Conservation (phyloP, 371 early-diverging fungal species). For the Sporodiniella umbellata region DNA sequence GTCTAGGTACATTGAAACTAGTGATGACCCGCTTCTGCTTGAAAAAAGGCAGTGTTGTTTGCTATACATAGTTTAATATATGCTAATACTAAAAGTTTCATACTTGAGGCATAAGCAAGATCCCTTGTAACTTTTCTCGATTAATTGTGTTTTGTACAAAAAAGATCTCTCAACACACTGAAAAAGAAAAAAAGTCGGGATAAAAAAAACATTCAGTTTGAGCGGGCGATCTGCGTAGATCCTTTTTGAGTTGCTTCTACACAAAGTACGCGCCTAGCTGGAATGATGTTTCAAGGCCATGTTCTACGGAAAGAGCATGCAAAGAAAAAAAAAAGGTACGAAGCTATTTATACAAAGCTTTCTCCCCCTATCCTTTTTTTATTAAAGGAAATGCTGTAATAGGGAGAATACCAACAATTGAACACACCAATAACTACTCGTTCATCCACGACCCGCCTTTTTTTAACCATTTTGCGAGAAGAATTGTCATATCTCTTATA, state of each 20-base stretch:
- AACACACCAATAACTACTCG: conserved; percentile 18
- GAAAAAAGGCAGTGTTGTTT: conserved; percentile 18
- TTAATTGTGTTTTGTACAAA: background rate
- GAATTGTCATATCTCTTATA: conserved; percentile 40
- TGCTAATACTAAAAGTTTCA: background rate
- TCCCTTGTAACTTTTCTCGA: too few species aligned
- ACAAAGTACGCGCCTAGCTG: too few species aligned
- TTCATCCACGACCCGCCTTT: conserved; percentile 50
- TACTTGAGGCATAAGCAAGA: background rate
- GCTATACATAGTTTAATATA: conserved; percentile 3
- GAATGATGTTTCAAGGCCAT: too few species aligned
- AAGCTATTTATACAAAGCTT: background rate
- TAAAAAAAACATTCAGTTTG: background rate
- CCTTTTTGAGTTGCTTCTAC: background rate
- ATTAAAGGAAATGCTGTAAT: background rate
- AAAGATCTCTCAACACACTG: background rate
- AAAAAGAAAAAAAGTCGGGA: background rate
- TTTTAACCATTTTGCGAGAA: conserved; percentile 52
- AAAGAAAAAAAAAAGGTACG: background rate
- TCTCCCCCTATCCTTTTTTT: background rate
- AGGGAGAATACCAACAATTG: too few species aligned
- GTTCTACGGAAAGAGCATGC: background rate
- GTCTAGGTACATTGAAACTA: conserved; percentile 21
- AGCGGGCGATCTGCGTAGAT: background rate
- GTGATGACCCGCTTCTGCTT: conserved; percentile 18